Conservation (phyloP, 306 rosid genomes). For the Glycine latifolia region DNA sequence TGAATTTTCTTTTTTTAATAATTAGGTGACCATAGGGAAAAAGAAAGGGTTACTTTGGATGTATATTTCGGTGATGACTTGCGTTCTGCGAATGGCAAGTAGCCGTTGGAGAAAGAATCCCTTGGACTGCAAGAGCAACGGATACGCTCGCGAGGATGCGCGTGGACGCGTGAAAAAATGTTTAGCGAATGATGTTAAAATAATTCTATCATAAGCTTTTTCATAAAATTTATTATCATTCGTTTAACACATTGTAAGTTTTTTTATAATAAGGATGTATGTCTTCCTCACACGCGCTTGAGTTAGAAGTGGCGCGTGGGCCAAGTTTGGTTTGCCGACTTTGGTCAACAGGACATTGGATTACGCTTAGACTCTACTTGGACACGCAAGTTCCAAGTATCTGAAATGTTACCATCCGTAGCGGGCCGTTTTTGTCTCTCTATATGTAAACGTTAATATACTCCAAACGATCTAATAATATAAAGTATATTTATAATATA, state of each 20-base stretch:
- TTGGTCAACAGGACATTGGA: not conserved
- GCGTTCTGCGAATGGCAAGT: slow-evolving; percentile 32
- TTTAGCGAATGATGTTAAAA: no score
- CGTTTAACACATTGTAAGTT: no score
- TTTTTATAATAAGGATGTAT: no score
- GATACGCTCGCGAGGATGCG: no score
- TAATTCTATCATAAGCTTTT: no score
- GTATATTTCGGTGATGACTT: not conserved
- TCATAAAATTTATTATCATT: no score
- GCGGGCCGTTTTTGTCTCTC: not conserved
- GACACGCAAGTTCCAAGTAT: slow-evolving; percentile 15
- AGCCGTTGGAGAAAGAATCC: slow-evolving; percentile 53
- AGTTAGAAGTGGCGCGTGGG: slow-evolving; percentile 23
- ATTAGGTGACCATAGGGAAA: slow-evolving; percentile 38
- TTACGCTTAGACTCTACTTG: not conserved
- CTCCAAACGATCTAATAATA: no score
- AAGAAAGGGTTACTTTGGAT: slow-evolving; percentile 45
- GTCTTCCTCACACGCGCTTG: no score
- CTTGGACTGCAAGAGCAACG: slow-evolving; percentile 29
- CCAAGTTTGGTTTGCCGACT: not conserved
- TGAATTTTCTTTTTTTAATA: not conserved
- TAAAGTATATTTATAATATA: no score
- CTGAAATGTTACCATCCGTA: not conserved
- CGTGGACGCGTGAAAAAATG: no score
- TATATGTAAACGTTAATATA: not conserved